phyloP scores from a whole-genome alignment of 164 flowering plant genomes.

The Santalum album region DNA sequence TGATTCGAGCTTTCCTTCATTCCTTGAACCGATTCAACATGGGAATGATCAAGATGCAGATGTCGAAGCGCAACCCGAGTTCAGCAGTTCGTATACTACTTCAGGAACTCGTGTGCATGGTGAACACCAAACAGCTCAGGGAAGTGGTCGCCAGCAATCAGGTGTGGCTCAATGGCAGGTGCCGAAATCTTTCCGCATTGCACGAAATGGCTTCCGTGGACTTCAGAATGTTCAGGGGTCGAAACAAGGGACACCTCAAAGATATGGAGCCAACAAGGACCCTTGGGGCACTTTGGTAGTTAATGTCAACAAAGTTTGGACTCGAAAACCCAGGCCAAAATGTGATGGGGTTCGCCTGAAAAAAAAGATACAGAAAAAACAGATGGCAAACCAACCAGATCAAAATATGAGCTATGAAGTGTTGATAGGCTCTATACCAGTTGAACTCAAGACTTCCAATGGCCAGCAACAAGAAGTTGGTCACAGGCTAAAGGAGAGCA shows the following conservation, averaged over 20 bases:
- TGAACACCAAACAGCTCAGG: conserved; percentile 21
- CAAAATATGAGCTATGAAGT: conserved; percentile 37
- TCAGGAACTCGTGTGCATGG: conserved; percentile 14
- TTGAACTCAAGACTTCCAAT: conserved; percentile 31
- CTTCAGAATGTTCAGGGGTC: conserved; percentile 24
- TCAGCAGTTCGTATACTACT: conserved; percentile 11
- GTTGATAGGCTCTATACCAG: conserved; percentile 75
- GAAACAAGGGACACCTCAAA: conserved; percentile 30
- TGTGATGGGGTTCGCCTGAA: conserved; percentile 20
- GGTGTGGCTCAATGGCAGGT: conserved; percentile 24
- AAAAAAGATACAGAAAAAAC: conserved; percentile 14
- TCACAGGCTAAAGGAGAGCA: too few species aligned
- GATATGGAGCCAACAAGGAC: conserved; percentile 29
- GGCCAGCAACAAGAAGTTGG: too few species aligned
- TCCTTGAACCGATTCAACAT: conserved; percentile 16
- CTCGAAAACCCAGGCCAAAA: conserved; percentile 53
- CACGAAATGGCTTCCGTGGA: conserved; percentile 31
- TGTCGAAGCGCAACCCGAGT: conserved; percentile 11
- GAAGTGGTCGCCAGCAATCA: conserved; percentile 18
- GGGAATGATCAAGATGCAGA: conserved; percentile 18
- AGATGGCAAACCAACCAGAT: conserved; percentile 14
- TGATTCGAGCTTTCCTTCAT: conserved; percentile 11
- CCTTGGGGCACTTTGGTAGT: conserved; percentile 17
- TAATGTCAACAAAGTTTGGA: conserved; percentile 53
- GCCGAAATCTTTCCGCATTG: conserved; percentile 26